Base-by-base conservation (phyloP, 495 filamentous ascomycete genomes). In the Hypoxylon intermedium region DNA sequence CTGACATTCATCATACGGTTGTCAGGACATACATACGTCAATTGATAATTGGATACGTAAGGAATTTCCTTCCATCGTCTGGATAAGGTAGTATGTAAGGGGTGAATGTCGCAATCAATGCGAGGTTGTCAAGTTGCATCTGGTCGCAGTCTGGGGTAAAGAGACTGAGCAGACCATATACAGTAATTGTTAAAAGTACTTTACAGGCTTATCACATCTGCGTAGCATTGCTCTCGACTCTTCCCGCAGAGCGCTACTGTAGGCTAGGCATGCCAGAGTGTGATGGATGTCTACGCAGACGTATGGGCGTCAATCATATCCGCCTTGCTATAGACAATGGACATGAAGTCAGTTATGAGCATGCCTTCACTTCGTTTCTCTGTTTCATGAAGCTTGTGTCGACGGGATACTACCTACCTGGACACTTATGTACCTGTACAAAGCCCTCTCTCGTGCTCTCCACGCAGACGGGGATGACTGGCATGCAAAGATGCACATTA, bases 121-220 rank as follows among this genome's bases (percentile, higher is more conserved):
- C 31, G 45, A 37, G 24, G 38, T 19, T 12, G 26, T 36, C 41
- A 44, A 30, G 38, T 50, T 20, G 24, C 15, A 33, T 40, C 44
- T 53, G 24, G 19, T 34, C 16, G 12, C 7, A 19, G n/a, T 51
- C 37, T 20, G 18, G 45, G 33, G 34, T 34, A 26, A 31, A 26
- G 38, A 51, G 4, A 9, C 24, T 28, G 50, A 47, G 19, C 34
- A 38, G 13, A 43, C 48, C 44, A 55, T 44, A 62, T 57, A 53
- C 24, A 57, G 53, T 57, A 57, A 64, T 53, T 58, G 34, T 20
- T 48, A 64, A 58, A 63, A 48, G 51, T 61, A 55, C 48, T 45
- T 16, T 50, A 52, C 51, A 28, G 53, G 30, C 30, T 33, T 7
- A 3, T 33, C 7, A 12, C 30, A 11, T 7, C 42, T 44, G 34